phyloP scores from a whole-genome alignment of 768 basidiomycete species.

The Termitomyces sp. region DNA sequence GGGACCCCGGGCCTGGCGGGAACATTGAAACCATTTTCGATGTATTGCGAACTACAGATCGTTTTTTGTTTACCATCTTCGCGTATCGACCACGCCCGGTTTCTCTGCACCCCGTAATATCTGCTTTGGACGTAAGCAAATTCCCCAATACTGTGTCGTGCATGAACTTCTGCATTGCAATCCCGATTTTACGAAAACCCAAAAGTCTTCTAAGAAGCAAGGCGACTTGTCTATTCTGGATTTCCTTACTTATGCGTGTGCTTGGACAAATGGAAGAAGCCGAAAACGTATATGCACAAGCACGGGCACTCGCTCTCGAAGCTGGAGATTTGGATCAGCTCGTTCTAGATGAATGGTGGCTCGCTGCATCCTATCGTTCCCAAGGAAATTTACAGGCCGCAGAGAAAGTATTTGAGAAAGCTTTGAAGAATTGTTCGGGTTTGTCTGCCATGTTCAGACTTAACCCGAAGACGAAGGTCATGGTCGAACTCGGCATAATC shows the following conservation, averaged over 20 bases:
- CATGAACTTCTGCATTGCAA: not conserved
- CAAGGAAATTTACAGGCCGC: not conserved
- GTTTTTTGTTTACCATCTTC: not conserved
- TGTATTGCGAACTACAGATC: too few relatives aligned
- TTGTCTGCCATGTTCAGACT: not conserved
- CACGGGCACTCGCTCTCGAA: not conserved
- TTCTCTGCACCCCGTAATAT: not conserved
- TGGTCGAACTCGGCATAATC: not conserved
- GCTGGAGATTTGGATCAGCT: not conserved
- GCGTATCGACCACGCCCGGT: not conserved
- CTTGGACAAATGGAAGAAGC: not conserved
- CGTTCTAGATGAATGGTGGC: not conserved
- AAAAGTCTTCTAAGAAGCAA: not conserved
- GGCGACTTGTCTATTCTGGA: not conserved
- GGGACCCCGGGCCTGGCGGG: too few relatives aligned
- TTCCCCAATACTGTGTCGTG: not conserved
- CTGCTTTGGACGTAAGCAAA: not conserved
- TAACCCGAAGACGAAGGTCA: not conserved
- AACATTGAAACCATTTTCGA: too few relatives aligned
- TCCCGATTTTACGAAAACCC: not conserved
- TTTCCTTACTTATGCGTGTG: not conserved
- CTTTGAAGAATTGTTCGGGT: not conserved
- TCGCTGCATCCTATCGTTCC: not conserved
- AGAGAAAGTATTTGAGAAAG: not conserved
- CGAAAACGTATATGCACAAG: not conserved